These are phyloP conservation scores for Daldinia concentrica DNA, from an alignment of 495 filamentous ascomycete genomes.

Conservation along the genomic window DNA sequence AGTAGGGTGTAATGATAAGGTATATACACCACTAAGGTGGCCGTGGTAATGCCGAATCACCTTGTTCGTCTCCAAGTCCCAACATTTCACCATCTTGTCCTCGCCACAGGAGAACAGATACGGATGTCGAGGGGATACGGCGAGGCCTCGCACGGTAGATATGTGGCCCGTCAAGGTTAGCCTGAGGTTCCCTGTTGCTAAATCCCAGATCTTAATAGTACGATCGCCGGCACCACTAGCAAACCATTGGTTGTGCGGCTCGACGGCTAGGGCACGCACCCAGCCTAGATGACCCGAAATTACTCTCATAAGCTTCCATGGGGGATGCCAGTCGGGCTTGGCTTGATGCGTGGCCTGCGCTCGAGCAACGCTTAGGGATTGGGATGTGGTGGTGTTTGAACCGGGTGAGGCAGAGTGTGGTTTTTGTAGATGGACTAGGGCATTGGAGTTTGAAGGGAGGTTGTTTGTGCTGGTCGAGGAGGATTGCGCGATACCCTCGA, in stretches of 20 bases:
- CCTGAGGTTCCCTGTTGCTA: slow-evolving; percentile 81
- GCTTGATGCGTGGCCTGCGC: slow-evolving; percentile 75
- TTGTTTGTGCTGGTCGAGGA: slow-evolving; percentile 49
- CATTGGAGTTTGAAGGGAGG: slow-evolving; percentile 62
- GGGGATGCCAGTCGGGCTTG: slow-evolving; percentile 92
- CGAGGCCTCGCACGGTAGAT: slow-evolving; percentile 92
- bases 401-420: slow-evolving; percentile 18
- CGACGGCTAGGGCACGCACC: slow-evolving; percentile 90
- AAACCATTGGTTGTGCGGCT: slow-evolving; percentile 98
- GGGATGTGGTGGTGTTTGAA: slow-evolving; percentile 33
- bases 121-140: slow-evolving; percentile 91
- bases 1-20: slow-evolving; percentile 87
- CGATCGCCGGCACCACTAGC: slow-evolving; percentile 94
- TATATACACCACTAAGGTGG: slow-evolving; percentile 95
- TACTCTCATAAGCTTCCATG: slow-evolving; percentile 98
- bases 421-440: slow-evolving; percentile 63
- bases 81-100: slow-evolving; percentile 99
- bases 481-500: slow-evolving; percentile 68
- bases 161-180: slow-evolving; percentile 97
- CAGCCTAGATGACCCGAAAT: slow-evolving; percentile 97
- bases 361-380: slow-evolving; percentile 66
- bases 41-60: slow-evolving; percentile 99
- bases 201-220: slow-evolving; percentile 99
- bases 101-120: slow-evolving; percentile 98
- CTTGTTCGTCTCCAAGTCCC: slow-evolving; percentile 98